Evolutionary conservation across 202 grass and related monocot species (phyloP), one percentile per base, ranked within the genome.

Genomic region (Saccharum hybrid): DNA sequence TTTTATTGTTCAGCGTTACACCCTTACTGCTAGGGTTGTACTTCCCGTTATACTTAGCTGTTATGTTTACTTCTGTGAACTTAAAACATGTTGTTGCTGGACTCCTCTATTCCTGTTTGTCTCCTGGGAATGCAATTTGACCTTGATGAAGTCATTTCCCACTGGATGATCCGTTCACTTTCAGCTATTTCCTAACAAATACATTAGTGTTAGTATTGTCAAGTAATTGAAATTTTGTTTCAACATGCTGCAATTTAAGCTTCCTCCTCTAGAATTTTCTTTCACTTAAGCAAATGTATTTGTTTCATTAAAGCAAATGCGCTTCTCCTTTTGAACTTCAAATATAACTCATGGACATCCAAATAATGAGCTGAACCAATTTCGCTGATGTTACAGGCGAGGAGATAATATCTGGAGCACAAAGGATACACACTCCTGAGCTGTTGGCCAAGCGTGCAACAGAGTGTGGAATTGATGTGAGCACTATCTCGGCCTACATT

Each of bases 331-430:
- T 81, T 75, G 21, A 63, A 37, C 60, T 42, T 22, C 7, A 10
- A 68, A 7, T 15, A 10, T 56, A 11, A 63, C 48, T 57, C 49
- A 6, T 46, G 14, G 9, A 64, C 5, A 12, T 75, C 6, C 1
- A 7, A 59, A 63, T 54, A 64, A 59, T 56, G 49, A 40, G 3
- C 30, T 71, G 31, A 57, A 69, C 11, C 2, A 38, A 40, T 42
- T 89, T 79, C 51, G 16, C 19, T 84, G 46, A 36, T 79, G 67
- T 63, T 13, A n/a, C 38, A 98, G 96, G 92, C 0, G 96, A 96
- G 91, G 91, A 96, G 81, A 96, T 96, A 77, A 98, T 98, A 70
- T 98, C 93, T 98, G 77, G 75, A n/a, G n/a, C n/a, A n/a, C n/a
- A n/a, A n/a, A n/a, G n/a, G n/a, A n/a, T n/a, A n/a, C n/a, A n/a